Base-by-base conservation (phyloP, 108 stramenopile species). In the Skeletonema potamos region DNA sequence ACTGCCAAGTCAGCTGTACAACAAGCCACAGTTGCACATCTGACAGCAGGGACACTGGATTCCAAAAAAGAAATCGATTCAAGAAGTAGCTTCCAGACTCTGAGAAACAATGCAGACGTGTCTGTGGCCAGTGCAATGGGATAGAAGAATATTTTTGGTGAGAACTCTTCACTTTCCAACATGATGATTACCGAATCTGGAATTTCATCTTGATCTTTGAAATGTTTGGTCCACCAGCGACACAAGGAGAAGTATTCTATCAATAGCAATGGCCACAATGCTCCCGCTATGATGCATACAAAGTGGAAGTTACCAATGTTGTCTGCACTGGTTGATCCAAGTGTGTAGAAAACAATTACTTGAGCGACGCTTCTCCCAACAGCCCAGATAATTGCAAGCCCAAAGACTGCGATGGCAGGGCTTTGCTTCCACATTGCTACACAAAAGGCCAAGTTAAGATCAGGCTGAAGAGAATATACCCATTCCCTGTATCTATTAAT, bases 1-100 rank as follows among this genome's bases (percentile, higher is more conserved):
- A 6, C 37, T 8, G 76, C 64, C 51, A 77, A 58, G 60, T 70
- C 54, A 4, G 69, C 69, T 3, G 64, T 48, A 28, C 68, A 62
- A 36, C 56, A 44, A n/a, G 69, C 69, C 7, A 77, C 44, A 27
- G 76, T 77, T 18, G 76, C 76, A 30, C 69, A 77, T 28, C 76
- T 68, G 5, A 77, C 76, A 9, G 64, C 76, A 28, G 76, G 76
- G 34, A 77, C 36, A 58, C 68, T 64, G 0, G 76, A 64, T 65
- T 77, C 76, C 62, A 77, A 70, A 2, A 70, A 15, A 11, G 64
- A 28, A 20, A 70, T 70, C 3, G 76, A 77, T 65, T 77, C 76
- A 28, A 70, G 17, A 11, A 77, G 57, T 27, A 70, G 57, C 20
- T 46, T 13, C 76, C 76, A 77, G 22, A 48, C 27, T 6, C 64